Percentiles rank a stretch among this genome's conserved stretches.
Evolutionary conservation across 345 rosid species (phyloP).

Genomic region (Tarenaya hassleriana): DNA sequence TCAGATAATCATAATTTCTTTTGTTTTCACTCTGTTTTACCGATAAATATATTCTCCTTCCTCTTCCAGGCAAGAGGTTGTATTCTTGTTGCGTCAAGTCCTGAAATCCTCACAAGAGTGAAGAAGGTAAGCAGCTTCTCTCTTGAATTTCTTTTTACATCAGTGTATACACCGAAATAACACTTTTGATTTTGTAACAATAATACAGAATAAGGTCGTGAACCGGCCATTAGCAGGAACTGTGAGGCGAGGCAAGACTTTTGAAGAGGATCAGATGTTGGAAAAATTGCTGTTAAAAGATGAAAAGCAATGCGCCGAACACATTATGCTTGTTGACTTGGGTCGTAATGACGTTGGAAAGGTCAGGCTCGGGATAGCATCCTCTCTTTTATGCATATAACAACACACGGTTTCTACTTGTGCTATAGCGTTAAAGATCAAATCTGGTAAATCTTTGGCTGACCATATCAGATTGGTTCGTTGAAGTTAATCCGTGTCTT

Average conservation of each 20-base stretch:
- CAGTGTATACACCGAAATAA: neutral
- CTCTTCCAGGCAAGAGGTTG: conserved; percentile 78
- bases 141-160: neutral
- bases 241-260: conserved; percentile 80
- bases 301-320: conserved; percentile 93
- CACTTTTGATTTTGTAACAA: conserved; percentile 1
- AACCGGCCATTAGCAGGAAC: conserved; percentile 96
- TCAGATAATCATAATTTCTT: too few relatives aligned
- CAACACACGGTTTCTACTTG: too few relatives aligned
- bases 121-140: conserved; percentile 77
- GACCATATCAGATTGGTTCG: too few relatives aligned
- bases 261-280: conserved; percentile 65
- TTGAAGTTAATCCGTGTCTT: too few relatives aligned
- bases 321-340: conserved; percentile 93
- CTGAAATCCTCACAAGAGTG: conserved; percentile 66
- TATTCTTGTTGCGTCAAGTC: conserved; percentile 89
- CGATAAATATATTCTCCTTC: conserved; percentile 5
- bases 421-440: too few relatives aligned
- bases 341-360: conserved; percentile 94
- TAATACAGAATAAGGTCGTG: conserved; percentile 52
- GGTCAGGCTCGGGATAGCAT: too few relatives aligned
- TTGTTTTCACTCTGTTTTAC: conserved; percentile 1
- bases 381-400: too few relatives aligned
- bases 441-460: neutral
- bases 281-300: conserved; percentile 73